Conservation (phyloP, 1,284 basidiomycete species). For the Cerioporus squamosus region DNA sequence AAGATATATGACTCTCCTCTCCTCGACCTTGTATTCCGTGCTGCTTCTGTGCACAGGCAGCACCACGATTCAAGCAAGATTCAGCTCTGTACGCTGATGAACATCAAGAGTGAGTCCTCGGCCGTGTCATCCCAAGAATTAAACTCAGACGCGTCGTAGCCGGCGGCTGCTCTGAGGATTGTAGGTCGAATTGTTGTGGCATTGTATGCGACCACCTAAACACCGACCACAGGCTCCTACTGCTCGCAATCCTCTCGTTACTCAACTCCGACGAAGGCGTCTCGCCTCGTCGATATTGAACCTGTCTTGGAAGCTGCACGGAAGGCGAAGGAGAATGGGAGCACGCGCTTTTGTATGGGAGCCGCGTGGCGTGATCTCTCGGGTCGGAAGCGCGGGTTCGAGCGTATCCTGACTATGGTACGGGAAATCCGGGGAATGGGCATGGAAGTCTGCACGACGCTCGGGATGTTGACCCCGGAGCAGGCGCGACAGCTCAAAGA, state of each 20-base stretch:
- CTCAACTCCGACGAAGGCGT: constrained; percentile 88
- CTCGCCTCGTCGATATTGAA: constrained; percentile 88
- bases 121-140: no score
- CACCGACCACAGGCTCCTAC: constrained; percentile 76
- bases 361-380: constrained; percentile 98
- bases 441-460: constrained; percentile 98
- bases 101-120: constrained; percentile 90
- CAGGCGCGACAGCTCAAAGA: constrained; percentile 94
- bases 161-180: constrained; percentile 96
- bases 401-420: constrained; percentile 95
- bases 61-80: constrained; percentile 90
- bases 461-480: constrained; percentile 95
- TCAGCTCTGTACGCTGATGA: constrained; percentile 98
- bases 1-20: constrained; percentile 80
- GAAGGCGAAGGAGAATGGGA: constrained; percentile 94
- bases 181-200: constrained; percentile 48
- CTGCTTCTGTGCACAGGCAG: constrained; percentile 83
- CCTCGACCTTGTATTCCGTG: constrained; percentile 85
- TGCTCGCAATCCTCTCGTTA: constrained; percentile 97
- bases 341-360: constrained; percentile 98
- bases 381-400: constrained; percentile 93
- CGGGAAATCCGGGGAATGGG: constrained; percentile 86
- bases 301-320: constrained; percentile 91
- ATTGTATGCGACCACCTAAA: constrained; percentile 1
- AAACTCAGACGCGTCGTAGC: constrained; percentile 47